These are phyloP conservation scores for Phytopythium oedochilum DNA, from an alignment of 352 stramenopile species.

Conservation along the genomic window DNA sequence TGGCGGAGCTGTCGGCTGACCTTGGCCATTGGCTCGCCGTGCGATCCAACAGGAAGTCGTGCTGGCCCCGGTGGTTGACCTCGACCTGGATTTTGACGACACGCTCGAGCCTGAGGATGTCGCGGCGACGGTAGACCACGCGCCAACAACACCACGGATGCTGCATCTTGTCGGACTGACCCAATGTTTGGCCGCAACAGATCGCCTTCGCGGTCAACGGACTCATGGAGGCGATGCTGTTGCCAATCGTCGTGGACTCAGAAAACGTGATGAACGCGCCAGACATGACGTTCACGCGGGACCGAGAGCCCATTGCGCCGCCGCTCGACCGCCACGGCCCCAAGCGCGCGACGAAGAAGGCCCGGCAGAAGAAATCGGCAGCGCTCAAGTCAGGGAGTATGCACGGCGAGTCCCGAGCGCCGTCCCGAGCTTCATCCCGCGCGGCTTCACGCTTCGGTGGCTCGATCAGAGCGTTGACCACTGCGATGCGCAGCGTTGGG, in stretches of 20 bases:
- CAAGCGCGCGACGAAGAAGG: slow-evolving; percentile 15
- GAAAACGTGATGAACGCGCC: slow-evolving; percentile 9
- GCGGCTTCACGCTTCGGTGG: slow-evolving; percentile 25
- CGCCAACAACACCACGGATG: no score
- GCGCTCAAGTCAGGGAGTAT: slow-evolving; percentile 8
- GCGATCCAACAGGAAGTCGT: background rate
- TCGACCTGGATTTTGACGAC: background rate
- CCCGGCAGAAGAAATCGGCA: slow-evolving; percentile 14
- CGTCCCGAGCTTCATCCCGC: slow-evolving; percentile 28
- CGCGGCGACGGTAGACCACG: background rate
- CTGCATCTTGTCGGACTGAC: background rate
- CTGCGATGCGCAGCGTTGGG: slow-evolving; percentile 13
- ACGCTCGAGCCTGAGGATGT: background rate
- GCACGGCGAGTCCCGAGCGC: slow-evolving; percentile 14
- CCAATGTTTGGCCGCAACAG: background rate
- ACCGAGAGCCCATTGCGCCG: slow-evolving; percentile 9
- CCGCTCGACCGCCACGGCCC: slow-evolving; percentile 16
- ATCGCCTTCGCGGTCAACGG: slow-evolving; percentile 14
- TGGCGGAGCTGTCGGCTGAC: background rate
- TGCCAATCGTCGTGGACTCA: slow-evolving; percentile 11
- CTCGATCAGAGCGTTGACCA: slow-evolving; percentile 5
- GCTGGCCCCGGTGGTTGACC: background rate
- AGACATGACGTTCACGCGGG: slow-evolving; percentile 12
- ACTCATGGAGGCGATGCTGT: slow-evolving; percentile 14
- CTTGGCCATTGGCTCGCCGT: background rate